Percentiles rank a stretch among this genome's conserved stretches.
Conservation (phyloP, 306 rosid genomes). For the Pueraria montana region DNA sequence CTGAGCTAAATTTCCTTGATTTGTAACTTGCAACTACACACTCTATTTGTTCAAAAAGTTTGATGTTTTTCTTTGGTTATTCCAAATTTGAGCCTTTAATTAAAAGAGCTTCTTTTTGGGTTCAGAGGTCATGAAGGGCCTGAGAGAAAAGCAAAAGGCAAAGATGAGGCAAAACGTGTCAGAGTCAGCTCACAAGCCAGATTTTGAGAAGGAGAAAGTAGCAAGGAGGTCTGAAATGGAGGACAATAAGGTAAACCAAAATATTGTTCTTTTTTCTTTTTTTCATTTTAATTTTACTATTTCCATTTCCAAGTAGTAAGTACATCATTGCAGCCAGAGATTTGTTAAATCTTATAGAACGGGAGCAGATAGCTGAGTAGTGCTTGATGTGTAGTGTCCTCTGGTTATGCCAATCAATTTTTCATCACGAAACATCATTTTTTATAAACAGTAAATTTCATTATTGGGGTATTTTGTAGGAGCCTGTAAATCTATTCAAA, state of each 20-base stretch:
- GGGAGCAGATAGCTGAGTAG: neutral
- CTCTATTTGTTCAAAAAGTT: neutral
- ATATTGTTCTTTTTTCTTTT: no score
- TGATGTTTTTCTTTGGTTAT: slow-evolving; percentile 22
- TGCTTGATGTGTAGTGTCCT: slow-evolving; percentile 25
- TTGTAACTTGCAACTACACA: neutral
- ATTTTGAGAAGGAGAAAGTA: slow-evolving; percentile 48
- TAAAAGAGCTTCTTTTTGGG: slow-evolving; percentile 27
- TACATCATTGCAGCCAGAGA: neutral
- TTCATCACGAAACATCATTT: neutral
- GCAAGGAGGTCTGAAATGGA: slow-evolving; percentile 55
- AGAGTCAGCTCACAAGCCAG: slow-evolving; percentile 54
- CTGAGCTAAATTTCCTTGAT: no score
- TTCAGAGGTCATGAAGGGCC: slow-evolving; percentile 83
- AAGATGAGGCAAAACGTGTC: slow-evolving; percentile 62
- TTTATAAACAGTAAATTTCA: slow-evolving; percentile 24
- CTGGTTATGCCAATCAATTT: neutral
- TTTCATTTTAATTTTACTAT: neutral
- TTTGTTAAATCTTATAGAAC: neutral
- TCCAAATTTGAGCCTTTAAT: slow-evolving; percentile 10
- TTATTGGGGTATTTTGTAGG: neutral
- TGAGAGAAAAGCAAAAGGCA: slow-evolving; percentile 81
- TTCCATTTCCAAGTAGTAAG: neutral
- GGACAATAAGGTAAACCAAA: slow-evolving; percentile 57
- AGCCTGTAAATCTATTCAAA: slow-evolving; percentile 5